Percentiles rank a stretch among this genome's conserved stretches.
Evolutionary conservation across 768 basidiomycete genomes (phyloP).

Genomic region (Pleurotus giganteus): DNA sequence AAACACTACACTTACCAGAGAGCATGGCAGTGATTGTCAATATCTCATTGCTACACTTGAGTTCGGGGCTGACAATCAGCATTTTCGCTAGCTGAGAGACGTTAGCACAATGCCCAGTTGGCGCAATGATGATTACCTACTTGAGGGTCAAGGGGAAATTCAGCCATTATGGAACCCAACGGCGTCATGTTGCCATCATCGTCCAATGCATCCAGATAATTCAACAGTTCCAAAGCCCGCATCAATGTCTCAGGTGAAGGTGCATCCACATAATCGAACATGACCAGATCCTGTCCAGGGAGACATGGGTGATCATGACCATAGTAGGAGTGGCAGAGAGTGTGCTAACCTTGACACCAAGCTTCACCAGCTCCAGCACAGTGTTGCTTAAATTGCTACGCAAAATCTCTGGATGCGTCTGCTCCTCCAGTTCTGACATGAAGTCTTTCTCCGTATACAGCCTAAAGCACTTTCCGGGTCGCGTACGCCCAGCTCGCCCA

Average conservation of each 20-base stretch:
- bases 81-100: conserved; percentile 92
- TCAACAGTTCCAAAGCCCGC: conserved; percentile 92
- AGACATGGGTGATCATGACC: neutral
- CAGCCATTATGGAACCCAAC: conserved; percentile 90
- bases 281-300: conserved; percentile 66
- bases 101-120: neutral
- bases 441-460: conserved; percentile 98
- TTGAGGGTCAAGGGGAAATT: conserved; percentile 98
- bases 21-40: conserved; percentile 96
- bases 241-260: conserved; percentile 96
- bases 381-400: conserved; percentile 92
- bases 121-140: conserved; percentile 33
- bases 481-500: conserved; percentile 92
- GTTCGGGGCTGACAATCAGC: conserved; percentile 92
- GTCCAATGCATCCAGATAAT: conserved; percentile 89
- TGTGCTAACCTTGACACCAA: conserved; percentile 79
- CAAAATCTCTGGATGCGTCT: conserved; percentile 96
- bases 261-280: conserved; percentile 88
- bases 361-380: conserved; percentile 90
- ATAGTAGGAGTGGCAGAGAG: no score
- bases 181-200: conserved; percentile 91
- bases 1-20: conserved; percentile 56
- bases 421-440: conserved; percentile 92
- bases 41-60: conserved; percentile 95
- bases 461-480: conserved; percentile 96